Evolutionary conservation across 2,329 filamentous ascomycete species (phyloP).

Genomic region (Amauroascus niger): DNA sequence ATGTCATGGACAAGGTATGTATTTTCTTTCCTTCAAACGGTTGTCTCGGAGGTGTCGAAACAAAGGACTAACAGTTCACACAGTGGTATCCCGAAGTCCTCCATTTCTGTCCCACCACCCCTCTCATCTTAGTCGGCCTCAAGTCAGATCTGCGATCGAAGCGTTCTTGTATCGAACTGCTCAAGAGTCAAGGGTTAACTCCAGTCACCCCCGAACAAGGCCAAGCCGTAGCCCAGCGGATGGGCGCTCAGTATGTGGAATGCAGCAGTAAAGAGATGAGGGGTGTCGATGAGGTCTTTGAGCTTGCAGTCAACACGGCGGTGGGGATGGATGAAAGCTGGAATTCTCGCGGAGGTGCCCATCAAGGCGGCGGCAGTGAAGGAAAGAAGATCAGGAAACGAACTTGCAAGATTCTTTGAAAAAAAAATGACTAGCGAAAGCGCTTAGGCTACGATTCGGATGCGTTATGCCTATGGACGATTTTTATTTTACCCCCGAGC

Average conservation of each 20-base stretch:
- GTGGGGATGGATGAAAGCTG: conserved; percentile 67
- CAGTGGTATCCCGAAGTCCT: conserved; percentile 99
- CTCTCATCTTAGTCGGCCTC: conserved; percentile 86
- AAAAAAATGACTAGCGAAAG: not conserved
- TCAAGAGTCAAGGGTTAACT: conserved; percentile 93
- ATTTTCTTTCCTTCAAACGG: not conserved
- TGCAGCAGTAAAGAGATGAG: conserved; percentile 97
- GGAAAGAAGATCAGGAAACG: conserved; percentile 69
- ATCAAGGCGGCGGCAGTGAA: conserved; percentile 29
- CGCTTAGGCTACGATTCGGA: not conserved
- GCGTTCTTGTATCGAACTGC: conserved; percentile 93
- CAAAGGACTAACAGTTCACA: conserved; percentile 8
- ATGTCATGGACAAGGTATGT: conserved; percentile 93
- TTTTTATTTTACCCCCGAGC: not conserved
- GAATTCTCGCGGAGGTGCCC: conserved; percentile 34
- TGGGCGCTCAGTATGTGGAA: conserved; percentile 93
- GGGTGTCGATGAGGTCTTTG: conserved; percentile 94
- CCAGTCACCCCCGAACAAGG: conserved; percentile 90
- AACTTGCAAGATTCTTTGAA: conserved; percentile 68
- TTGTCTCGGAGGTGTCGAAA: not conserved
- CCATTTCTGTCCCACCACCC: conserved; percentile 96
- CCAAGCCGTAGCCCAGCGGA: conserved; percentile 75
- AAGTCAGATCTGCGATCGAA: conserved; percentile 96
- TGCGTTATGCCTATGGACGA: not conserved
- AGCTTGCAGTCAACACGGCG: conserved; percentile 78